Evolutionary conservation across 2,329 filamentous ascomycete genomes (phyloP).

Genomic region (Lomentospora prolificans): DNA sequence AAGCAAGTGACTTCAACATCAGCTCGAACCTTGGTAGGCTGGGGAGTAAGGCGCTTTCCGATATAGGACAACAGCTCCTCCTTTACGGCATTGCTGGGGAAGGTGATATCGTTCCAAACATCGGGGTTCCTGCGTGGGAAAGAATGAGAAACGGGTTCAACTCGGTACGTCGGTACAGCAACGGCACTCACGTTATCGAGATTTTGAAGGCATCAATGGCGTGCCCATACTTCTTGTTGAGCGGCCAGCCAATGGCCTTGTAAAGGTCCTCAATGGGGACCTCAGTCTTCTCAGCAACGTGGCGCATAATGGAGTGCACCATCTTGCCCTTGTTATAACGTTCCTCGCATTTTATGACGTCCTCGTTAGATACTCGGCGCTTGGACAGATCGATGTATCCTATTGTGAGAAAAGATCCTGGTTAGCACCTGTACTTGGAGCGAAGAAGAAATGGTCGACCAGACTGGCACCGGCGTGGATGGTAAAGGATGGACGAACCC

Average conservation of each 20-base stretch:
- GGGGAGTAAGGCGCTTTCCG: conserved; percentile 89
- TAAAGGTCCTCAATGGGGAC: conserved; percentile 92
- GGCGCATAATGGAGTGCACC: conserved; percentile 97
- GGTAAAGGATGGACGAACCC: conserved; percentile 39
- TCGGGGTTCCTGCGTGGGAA: conserved; percentile 63
- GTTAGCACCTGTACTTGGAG: background rate
- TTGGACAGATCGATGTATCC: conserved; percentile 97
- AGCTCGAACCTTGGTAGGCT: conserved; percentile 97
- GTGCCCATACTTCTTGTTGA: conserved; percentile 96
- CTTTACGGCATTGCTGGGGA: conserved; percentile 75
- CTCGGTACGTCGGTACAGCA: no score
- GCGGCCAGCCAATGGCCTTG: conserved; percentile 88
- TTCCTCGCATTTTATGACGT: conserved; percentile 97
- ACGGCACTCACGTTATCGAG: conserved; percentile 71
- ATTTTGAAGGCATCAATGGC: conserved; percentile 98
- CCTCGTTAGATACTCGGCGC: conserved; percentile 92
- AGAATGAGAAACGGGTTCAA: background rate
- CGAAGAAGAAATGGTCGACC: background rate
- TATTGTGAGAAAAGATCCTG: conserved; percentile 12
- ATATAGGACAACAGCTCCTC: conserved; percentile 94
- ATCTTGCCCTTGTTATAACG: conserved; percentile 99
- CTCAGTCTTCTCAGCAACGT: conserved; percentile 94
- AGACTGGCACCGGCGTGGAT: background rate
- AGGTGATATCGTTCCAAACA: conserved; percentile 87
- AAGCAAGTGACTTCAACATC: conserved; percentile 95